phyloP scores from a whole-genome alignment of 805 yeast genomes.

The Candida alai region DNA sequence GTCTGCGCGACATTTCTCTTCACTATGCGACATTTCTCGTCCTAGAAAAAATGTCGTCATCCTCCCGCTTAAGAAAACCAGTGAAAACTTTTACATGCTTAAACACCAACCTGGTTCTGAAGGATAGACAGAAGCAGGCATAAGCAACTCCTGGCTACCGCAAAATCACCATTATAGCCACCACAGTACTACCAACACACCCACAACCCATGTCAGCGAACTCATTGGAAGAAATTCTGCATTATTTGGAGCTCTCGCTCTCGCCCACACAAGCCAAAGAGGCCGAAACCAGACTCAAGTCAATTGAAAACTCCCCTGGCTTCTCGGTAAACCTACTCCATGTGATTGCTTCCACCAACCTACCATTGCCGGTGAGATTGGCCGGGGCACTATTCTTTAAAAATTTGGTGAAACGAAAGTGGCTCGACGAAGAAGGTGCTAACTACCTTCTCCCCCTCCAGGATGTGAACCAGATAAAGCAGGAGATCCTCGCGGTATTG shows the following conservation, averaged over 20 bases:
- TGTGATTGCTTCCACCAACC: slow-evolving; percentile 61
- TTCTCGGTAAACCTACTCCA: slow-evolving; percentile 74
- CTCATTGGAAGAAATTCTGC: slow-evolving; percentile 48
- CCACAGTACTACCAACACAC: too few species aligned
- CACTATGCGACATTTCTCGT: too few species aligned
- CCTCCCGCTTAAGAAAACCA: too few species aligned
- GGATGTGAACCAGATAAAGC: slow-evolving; percentile 68
- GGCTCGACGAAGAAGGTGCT: slow-evolving; percentile 85
- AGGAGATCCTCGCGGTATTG: slow-evolving; percentile 83
- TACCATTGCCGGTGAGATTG: slow-evolving; percentile 57
- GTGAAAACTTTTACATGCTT: too few species aligned
- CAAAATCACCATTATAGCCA: too few species aligned
- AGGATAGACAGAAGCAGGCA: too few species aligned
- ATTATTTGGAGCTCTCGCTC: slow-evolving; percentile 59
- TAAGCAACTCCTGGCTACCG: too few species aligned
- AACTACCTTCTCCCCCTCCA: slow-evolving; percentile 54
- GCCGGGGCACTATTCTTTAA: slow-evolving; percentile 92
- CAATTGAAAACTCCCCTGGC: slow-evolving; percentile 64
- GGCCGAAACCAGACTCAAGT: slow-evolving; percentile 62
- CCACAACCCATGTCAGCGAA: slow-evolving; percentile 20
- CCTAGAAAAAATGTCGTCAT: too few species aligned
- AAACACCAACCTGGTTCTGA: too few species aligned
- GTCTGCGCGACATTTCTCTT: too few species aligned
- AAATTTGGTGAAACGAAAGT: slow-evolving; percentile 75
- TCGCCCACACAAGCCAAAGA: slow-evolving; percentile 58